Evolutionary conservation across 2,329 filamentous ascomycete species (phyloP).

Genomic region (Colletotrichum sp.): DNA sequence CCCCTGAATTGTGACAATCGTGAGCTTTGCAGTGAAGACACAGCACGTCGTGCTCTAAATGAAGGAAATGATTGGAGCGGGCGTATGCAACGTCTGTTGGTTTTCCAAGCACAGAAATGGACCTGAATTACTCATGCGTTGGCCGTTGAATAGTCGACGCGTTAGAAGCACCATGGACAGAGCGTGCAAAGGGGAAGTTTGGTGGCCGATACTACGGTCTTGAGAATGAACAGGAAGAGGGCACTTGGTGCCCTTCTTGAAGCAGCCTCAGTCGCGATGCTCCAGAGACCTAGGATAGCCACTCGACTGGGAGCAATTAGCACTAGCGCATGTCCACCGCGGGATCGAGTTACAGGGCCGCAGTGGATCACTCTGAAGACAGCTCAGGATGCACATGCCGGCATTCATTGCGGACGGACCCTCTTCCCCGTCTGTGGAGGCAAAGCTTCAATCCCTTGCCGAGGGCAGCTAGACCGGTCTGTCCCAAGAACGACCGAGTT

Average conservation of each 20-base stretch:
- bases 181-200: too few relatives aligned
- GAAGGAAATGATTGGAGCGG: neutral
- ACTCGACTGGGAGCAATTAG: accelerated
- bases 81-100: accelerated
- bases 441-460: neutral
- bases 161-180: accelerated
- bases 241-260: accelerated
- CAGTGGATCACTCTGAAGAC: neutral
- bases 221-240: neutral
- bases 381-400: neutral
- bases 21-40: neutral
- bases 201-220: too few relatives aligned
- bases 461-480: neutral
- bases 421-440: neutral
- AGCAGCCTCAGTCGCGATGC: neutral
- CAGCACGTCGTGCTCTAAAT: accelerated
- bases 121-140: accelerated
- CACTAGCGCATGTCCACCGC: neutral
- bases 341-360: neutral
- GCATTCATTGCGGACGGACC: too few relatives aligned
- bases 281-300: neutral
- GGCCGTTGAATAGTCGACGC: accelerated
- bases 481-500: neutral
- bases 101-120: accelerated
- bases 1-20: neutral